Conservation (phyloP, 805 yeast genomes). For the Saccharomyces paradoxus region DNA sequence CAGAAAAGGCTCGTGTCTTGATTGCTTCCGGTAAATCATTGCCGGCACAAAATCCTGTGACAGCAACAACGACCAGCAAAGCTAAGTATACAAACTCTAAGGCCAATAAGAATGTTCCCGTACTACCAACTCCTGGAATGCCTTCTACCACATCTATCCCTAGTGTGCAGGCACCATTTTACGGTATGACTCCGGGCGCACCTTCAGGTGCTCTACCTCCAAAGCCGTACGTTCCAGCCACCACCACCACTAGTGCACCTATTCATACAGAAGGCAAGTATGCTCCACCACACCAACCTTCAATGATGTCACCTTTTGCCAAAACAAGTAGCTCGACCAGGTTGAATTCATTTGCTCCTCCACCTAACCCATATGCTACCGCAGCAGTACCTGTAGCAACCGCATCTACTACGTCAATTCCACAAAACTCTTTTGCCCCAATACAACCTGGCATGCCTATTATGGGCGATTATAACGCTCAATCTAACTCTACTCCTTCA, state of each 20-base stretch:
- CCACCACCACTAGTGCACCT: constrained; percentile 14
- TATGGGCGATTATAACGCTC: constrained; percentile 15
- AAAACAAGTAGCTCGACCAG: constrained; percentile 12
- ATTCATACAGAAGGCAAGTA: constrained; percentile 17
- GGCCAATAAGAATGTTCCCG: neutral
- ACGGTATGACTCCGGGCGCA: neutral
- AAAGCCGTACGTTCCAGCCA: constrained; percentile 16
- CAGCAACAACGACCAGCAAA: constrained; percentile 2
- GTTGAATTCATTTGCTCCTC: constrained; percentile 12
- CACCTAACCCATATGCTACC: constrained; percentile 26
- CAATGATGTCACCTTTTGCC: constrained; percentile 6
- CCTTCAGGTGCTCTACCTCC: neutral
- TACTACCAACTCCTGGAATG: constrained; percentile 5
- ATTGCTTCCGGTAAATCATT: constrained; percentile 46
- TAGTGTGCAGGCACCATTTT: neutral
- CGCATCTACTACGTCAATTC: constrained; percentile 22
- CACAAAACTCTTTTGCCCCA: constrained; percentile 9
- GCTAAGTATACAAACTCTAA: neutral
- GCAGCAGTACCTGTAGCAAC: constrained; percentile 13
- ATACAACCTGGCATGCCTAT: constrained; percentile 4
- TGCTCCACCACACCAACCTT: constrained; percentile 6
- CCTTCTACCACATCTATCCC: constrained; percentile 5
- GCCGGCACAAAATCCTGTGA: constrained; percentile 5
- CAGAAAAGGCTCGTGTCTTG: constrained; percentile 71
- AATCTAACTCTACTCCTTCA: constrained; percentile 22